Evolutionary conservation across 768 basidiomycete genomes (phyloP), one percentile per base, ranked within the genome.

Genomic region (Boletus rubroflammeus): DNA sequence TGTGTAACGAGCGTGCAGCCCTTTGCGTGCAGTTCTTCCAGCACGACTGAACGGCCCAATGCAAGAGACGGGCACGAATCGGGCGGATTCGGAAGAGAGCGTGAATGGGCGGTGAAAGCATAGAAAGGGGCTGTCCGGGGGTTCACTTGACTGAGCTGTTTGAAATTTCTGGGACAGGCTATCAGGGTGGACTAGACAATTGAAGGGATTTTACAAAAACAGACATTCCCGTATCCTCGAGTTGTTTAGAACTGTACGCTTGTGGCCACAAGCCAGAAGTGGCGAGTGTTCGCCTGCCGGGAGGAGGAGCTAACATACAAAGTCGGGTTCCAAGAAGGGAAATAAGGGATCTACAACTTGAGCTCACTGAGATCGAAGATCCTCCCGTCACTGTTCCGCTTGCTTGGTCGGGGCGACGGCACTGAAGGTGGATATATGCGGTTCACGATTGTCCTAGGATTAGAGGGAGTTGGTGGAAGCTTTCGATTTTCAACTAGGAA

Each of bases 1-100:
- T 83, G 75, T 8, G 84, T 89, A 3, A 82, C 89, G 23, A 92
- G 77, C 2, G 63, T 67, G 57, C 92, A 94, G 0, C 88, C 90
- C 9, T 66, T 73, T 23, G 68, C 67, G 4, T 77, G 72, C 10
- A 93, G 71, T 54, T 83, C 75, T 25, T 78, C 67, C 17, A 87
- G 71, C 1, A 83, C 88, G 13, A 77, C 80, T 2, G 73, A 59
- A n/a, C 83, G 72, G 11, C 81, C 86, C 0, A 83, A 72, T 25
- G 57, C 53, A 58, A 60, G 40, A 53, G 65, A 26, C 10, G 66
- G 56, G 32, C 62, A 62, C 11, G 34, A 52, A 50, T 39, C 60
- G 44, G 55, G 40, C 2, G 63, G 51, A 9, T 61, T 57, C 1
- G 65, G 60, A 10, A 66, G 70, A n/a, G 57, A 62, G n/a, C 73